Evolutionary conservation across 306 rosid genomes (phyloP), one percentile per base, ranked within the genome.

Genomic region (Sophora flavescens): DNA sequence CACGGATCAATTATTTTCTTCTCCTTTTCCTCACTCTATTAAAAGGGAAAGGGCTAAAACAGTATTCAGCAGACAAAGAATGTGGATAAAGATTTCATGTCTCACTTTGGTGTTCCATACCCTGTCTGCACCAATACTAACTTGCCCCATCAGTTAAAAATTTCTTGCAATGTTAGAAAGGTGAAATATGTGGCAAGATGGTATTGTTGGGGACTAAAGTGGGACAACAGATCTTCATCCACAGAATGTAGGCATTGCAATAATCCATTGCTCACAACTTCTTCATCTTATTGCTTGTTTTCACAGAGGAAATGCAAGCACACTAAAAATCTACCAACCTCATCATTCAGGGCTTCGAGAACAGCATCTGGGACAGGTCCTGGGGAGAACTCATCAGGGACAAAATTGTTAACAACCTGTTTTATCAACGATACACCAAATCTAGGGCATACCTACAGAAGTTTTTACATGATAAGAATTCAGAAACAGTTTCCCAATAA

Each of bases 371-470:
- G 96, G 69, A 93, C 69, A 28, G 98, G 96, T 22, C 80, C 84
- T 0, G 96, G 95, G 84, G 83, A 91, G 73, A 93, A 93, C 89
- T 93, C 98, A 42, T 93, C 98, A 0, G 98, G 92, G 45, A 91
- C 95, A 87, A 91, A 93, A 81, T 84, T 93, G 87, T 84, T 33
- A 39, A 93, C 87, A 76, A 86, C 89, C 81, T 79, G 84, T 84
- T 69, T 88, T 83, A 93, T 86, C 85, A 93, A 71, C n/a, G 90
- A 68, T 62, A 73, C 80, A 60, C 93, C 88, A 32, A 93, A 83
- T 65, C 80, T 77, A 13, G 96, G 98, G 89, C 98, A 93, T 58
- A 93, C 91, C 98, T 93, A 48, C 63, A 76, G 8, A 72, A 44
- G 16, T 11, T 12, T 64, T 18, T 8, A 70, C 22, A 73, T 22